Evolutionary conservation across 768 basidiomycete genomes (phyloP), one percentile per base, ranked within the genome.

Genomic region (Agaricus sinodeliciosus): DNA sequence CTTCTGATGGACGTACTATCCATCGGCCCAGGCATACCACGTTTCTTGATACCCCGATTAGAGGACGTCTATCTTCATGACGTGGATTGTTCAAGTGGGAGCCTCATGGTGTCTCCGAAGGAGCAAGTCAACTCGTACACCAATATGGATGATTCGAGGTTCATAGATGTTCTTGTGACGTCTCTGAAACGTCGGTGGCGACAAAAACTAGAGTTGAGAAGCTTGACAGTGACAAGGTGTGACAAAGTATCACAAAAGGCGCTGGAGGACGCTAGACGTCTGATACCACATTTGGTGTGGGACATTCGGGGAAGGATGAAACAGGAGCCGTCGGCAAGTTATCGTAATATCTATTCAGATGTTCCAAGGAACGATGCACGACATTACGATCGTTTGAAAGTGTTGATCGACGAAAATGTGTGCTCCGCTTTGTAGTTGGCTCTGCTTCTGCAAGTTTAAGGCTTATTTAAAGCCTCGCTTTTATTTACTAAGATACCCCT

Each of bases 71-170:
- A 72, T 58, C 60, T 74, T 9, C 66, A 69, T 55, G 61, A 65
- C 9, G 61, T 72, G 7, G 69, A 74, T 48, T 72, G 70, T 43
- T 69, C 68, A 34, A 63, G 67, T 42, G 73, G 72, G 18, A 72
- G 73, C 18, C 67, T 66, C 55, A 74, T 74, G 73, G 62, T 71
- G 22, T 66, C 67, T 8, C 58, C 61, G 18, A 60, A 53, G 4
- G 61, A 59, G 1, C 60, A 63, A 19, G 55, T 67, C 31, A 69
- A 74, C 55, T 72, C 69, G 1, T 61, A 69, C 47, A 58, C 44
- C 45, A 68, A 73, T 49, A 60, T 71, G 41, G 73, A 73, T 55
- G 72, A 74, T 55, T 72, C 72, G 8, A 62, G 68, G 15, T 74
- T 73, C 55, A 61, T 74, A 40, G 72, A 74, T 37, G 72, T 74